These are phyloP conservation scores for Ophiostoma perfectum DNA, from an alignment of 2,329 filamentous ascomycete genomes.

Conservation along the genomic window DNA sequence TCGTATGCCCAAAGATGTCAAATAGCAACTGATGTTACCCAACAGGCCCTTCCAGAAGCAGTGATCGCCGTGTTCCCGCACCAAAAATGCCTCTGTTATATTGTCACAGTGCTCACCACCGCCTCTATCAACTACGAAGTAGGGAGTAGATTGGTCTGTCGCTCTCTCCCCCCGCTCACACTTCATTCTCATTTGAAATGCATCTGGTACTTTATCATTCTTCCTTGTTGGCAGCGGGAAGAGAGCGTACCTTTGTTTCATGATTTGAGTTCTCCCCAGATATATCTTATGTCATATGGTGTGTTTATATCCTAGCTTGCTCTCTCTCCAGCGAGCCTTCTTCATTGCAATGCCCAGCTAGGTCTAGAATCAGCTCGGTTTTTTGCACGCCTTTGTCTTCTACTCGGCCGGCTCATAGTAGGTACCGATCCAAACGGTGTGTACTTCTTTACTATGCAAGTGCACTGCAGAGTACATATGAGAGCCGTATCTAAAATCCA, in stretches of 20 bases:
- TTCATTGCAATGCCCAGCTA: background rate
- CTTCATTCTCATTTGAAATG: background rate
- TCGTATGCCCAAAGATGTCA: background rate
- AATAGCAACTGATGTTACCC: background rate
- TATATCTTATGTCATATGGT: background rate
- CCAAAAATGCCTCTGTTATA: background rate
- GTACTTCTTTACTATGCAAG: background rate
- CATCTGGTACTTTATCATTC: too few species aligned
- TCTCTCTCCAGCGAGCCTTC: background rate
- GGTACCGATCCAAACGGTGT: background rate
- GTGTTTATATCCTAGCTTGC: background rate
- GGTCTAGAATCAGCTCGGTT: background rate
- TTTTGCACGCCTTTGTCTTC: background rate
- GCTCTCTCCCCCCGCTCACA: background rate
- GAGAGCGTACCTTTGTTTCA: background rate
- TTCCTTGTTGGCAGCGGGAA: background rate
- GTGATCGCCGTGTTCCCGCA: background rate
- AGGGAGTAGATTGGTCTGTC: background rate
- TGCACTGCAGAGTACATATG: background rate
- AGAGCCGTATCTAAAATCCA: background rate
- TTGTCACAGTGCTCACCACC: background rate
- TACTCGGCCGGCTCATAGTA: background rate
- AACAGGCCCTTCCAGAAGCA: constrained; percentile 5
- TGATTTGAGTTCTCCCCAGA: background rate
- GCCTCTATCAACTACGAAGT: background rate